A percentile compares a stretch with the other conserved stretches of the same genome.
Conservation (phyloP, 192 early-diverging fungal genomes). For the Ramicandelaber brevisporus region DNA sequence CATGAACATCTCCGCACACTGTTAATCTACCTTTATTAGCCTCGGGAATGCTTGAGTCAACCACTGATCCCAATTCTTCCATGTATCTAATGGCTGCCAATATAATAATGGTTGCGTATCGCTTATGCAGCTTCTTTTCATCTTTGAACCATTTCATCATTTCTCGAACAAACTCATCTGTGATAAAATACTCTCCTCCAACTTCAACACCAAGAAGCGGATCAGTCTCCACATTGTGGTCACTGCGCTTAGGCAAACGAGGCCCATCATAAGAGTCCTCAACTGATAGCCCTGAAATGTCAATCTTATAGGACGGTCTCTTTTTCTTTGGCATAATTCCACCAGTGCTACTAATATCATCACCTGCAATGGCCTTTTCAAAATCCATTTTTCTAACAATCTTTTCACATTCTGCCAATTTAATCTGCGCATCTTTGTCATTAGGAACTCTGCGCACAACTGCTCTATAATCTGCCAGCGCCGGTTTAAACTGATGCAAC, state of each 20-base stretch:
- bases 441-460: slow-evolving; percentile 51
- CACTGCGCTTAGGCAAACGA: slow-evolving; percentile 20
- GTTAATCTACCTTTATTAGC: slow-evolving; percentile 37
- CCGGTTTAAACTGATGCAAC: slow-evolving; percentile 63
- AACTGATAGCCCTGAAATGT: slow-evolving; percentile 20
- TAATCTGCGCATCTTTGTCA: slow-evolving; percentile 51
- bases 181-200: slow-evolving; percentile 40
- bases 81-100: slow-evolving; percentile 48
- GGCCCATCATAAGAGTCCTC: slow-evolving; percentile 69
- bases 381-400: slow-evolving; percentile 66
- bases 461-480: slow-evolving; percentile 41
- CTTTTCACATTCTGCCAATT: slow-evolving; percentile 75
- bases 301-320: slow-evolving; percentile 19
- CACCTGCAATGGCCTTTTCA: slow-evolving; percentile 73
- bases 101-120: slow-evolving; percentile 72
- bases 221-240: slow-evolving; percentile 3
- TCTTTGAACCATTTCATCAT: slow-evolving; percentile 56
- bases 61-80: slow-evolving; percentile 46
- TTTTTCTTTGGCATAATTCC: slow-evolving; percentile 12
- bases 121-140: slow-evolving; percentile 76
- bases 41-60: slow-evolving; percentile 60
- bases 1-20: slow-evolving; percentile 96
- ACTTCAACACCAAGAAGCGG: slow-evolving; percentile 14
- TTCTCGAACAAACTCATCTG: slow-evolving; percentile 52
- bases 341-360: slow-evolving; percentile 7